Evolutionary conservation across 352 stramenopile species (phyloP).

Genomic region (Phytophthora sp.): DNA sequence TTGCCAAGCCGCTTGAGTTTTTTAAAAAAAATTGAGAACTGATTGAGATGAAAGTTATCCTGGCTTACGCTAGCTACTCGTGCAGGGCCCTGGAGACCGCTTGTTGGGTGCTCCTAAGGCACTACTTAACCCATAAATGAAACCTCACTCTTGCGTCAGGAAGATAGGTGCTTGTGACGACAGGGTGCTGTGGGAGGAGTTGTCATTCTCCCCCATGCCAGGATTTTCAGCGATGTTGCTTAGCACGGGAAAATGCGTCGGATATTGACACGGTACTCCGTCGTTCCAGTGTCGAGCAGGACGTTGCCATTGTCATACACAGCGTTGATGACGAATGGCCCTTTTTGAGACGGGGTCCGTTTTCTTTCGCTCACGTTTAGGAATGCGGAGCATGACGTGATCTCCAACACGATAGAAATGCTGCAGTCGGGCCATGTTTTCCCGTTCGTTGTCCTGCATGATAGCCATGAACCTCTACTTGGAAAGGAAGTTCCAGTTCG

Average conservation of each 20-base stretch:
- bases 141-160: too few species aligned
- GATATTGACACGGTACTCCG: neutral
- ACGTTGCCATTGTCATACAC: slow-evolving; percentile 16
- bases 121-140: too few species aligned
- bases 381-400: slow-evolving; percentile 4
- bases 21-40: too few species aligned
- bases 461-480: neutral
- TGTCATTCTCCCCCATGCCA: slow-evolving; percentile 14
- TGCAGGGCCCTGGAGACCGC: too few species aligned
- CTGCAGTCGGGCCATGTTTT: slow-evolving; percentile 3
- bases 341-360: neutral
- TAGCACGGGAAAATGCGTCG: slow-evolving; percentile 17
- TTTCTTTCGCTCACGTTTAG: neutral
- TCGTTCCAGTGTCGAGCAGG: neutral
- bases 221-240: neutral
- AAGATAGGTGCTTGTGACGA: too few species aligned
- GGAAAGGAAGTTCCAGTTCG: slow-evolving; percentile 5
- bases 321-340: slow-evolving; percentile 4
- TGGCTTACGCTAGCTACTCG: too few species aligned
- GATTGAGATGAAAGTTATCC: too few species aligned
- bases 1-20: too few species aligned
- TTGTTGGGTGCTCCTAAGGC: too few species aligned
- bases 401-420: too few species aligned
- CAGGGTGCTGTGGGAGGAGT: too few species aligned
- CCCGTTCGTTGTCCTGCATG: neutral